A percentile compares a stretch with the other conserved stretches of the same genome.
Conservation (phyloP, 176 grass and related monocot genomes). For the Ananas comosus region DNA sequence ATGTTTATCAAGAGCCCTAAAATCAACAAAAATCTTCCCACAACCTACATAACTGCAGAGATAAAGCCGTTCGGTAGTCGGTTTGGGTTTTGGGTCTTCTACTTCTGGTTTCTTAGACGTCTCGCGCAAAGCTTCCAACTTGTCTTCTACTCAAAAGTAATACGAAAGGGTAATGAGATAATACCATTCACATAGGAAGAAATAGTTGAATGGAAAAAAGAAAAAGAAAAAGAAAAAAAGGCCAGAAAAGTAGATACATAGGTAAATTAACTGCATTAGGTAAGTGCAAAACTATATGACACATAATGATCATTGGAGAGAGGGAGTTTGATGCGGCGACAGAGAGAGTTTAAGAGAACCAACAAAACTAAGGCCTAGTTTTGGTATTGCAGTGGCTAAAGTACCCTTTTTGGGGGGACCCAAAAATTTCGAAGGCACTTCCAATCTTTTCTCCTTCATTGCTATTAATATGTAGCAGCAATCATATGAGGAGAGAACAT, state of each 20-base stretch:
- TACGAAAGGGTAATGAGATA: not conserved
- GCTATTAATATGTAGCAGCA: too few species aligned
- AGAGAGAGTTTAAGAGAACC: too few species aligned
- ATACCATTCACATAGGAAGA: conserved; percentile 8
- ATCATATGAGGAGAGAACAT: too few species aligned
- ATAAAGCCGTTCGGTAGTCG: conserved; percentile 74
- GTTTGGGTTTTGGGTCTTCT: conserved; percentile 45
- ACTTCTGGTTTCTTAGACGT: conserved; percentile 43
- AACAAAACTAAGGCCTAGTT: too few species aligned
- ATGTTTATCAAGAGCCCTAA: conserved; percentile 68
- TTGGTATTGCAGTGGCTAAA: too few species aligned
- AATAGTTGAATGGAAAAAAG: conserved; percentile 4
- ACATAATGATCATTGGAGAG: too few species aligned
- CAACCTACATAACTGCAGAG: conserved; percentile 88
- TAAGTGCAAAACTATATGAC: too few species aligned
- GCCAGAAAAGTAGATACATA: not conserved
- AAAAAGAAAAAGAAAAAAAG: not conserved
- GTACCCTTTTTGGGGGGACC: too few species aligned
- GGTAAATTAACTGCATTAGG: not conserved
- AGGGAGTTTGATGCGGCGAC: too few species aligned
- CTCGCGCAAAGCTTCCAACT: conserved; percentile 50
- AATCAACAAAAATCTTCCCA: conserved; percentile 73
- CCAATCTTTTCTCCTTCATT: too few species aligned
- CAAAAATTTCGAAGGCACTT: too few species aligned
- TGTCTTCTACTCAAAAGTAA: conserved; percentile 52